Conservation (phyloP, 257 asterid genomes). For the Nicotiana benthamiana region DNA sequence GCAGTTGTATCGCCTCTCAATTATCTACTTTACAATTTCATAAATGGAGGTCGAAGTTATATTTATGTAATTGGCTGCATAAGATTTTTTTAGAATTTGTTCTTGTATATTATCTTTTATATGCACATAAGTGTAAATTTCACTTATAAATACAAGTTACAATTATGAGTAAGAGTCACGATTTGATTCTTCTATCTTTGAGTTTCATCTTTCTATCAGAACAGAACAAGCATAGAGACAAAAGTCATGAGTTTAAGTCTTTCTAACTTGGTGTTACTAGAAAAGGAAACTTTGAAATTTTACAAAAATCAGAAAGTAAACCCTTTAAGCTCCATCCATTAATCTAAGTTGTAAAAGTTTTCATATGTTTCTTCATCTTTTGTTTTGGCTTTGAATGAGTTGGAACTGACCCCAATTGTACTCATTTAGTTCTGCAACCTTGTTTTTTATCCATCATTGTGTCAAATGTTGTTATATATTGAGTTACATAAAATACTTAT, state of each 20-base stretch:
- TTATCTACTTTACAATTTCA: not conserved
- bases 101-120: too few species aligned
- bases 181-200: not conserved
- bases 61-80: not conserved
- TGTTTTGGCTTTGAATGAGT: not conserved
- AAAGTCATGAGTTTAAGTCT: too few species aligned
- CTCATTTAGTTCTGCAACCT: not conserved
- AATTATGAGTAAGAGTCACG: too few species aligned
- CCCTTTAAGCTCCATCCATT: not conserved
- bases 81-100: too few species aligned
- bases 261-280: too few species aligned
- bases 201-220: too few species aligned
- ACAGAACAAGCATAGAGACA: too few species aligned
- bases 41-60: not conserved
- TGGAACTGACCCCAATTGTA: slow-evolving; percentile 5
- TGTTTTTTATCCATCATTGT: not conserved
- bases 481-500: not conserved
- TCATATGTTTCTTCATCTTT: not conserved
- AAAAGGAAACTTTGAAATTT: not conserved
- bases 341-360: not conserved
- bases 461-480: not conserved
- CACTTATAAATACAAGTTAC: not conserved
- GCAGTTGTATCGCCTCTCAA: not conserved
- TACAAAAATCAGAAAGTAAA: not conserved
- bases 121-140: too few species aligned